Base-by-base conservation (phyloP, 805 yeast species). In the Hanseniaspora clermontiae region DNA sequence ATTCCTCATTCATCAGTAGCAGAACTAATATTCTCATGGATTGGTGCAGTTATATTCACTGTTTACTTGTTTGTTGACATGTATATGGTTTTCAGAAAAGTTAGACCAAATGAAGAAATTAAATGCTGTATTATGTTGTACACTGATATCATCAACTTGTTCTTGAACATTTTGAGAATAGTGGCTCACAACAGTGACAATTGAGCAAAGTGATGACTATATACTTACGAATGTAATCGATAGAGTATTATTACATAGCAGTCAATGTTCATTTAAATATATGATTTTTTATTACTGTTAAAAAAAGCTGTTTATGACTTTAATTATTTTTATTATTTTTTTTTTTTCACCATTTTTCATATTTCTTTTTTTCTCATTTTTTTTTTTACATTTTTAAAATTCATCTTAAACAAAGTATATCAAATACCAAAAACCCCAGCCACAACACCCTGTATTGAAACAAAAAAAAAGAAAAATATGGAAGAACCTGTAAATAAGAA, bases 101-200 rank as follows among this genome's bases (percentile, higher is more conserved):
- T 75, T 62, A 83, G 82, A 63, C 82, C 88, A 45, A 96, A 88
- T 62, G 95, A 89, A 62, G 95, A 87, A 64, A 77, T 88, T n/a
- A 77, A 80, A 42, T 91, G 95, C 52, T 80, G 91, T 15, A 80
- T 89, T 65, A 72, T 79, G 61, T 75, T 89, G 60, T 88, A 89
- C 67, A 75, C 88, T 73, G 96, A 88, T 66, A 78, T 87, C 49
- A 74, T 89, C 69, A 88, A 88, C 70, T 74, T 88, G 70, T 89
- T 88, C 72, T 67, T 88, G 60, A 81, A 79, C 69, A 81, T 89
- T 59, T 75, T 88, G 66, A 74, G 95, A 60, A 76, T 87, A 43
- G 70, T 87, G 61, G 70, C 74, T 10, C 62, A 61, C 57, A 60
- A 61, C 56, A 60, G 59, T 45, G 59, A 61, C 48, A 66, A 67